Conservation (phyloP, 139 green algal genomes). For the Haematococcus sp. region DNA sequence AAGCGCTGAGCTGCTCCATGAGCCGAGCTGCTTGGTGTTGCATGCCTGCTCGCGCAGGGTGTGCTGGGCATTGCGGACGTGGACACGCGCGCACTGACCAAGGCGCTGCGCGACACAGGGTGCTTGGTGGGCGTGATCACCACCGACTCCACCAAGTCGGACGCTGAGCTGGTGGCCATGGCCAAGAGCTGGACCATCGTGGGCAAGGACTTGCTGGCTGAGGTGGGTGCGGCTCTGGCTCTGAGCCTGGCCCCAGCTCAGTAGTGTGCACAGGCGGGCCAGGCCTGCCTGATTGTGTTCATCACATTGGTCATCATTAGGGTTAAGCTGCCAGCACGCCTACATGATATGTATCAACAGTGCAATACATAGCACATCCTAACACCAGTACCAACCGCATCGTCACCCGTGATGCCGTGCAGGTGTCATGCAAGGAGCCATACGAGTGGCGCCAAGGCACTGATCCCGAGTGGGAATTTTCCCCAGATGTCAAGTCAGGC, state of each 20-base stretch:
- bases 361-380: too few species aligned
- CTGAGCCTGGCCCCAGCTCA: conserved; percentile 39
- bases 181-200: conserved; percentile 92
- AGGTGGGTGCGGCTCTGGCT: conserved; percentile 25
- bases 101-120: conserved; percentile 83
- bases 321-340: too few species aligned
- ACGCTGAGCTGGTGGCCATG: conserved; percentile 82
- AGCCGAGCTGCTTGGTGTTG: too few species aligned
- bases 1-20: too few species aligned
- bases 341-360: too few species aligned
- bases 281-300: too few species aligned
- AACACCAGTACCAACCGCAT: too few species aligned
- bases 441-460: conserved; percentile 96
- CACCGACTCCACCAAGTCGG: conserved; percentile 47
- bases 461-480: conserved; percentile 92
- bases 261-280: too few species aligned
- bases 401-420: too few species aligned
- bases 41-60: not conserved
- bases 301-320: too few species aligned
- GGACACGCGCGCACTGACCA: conserved; percentile 95
- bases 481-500: conserved; percentile 2
- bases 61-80: conserved; percentile 76
- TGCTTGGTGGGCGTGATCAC: conserved; percentile 84
- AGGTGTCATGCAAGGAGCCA: conserved; percentile 78
- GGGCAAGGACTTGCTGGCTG: conserved; percentile 74